These are phyloP conservation scores for Calocybe indica DNA, from an alignment of 768 basidiomycete genomes.

Conservation along the genomic window DNA sequence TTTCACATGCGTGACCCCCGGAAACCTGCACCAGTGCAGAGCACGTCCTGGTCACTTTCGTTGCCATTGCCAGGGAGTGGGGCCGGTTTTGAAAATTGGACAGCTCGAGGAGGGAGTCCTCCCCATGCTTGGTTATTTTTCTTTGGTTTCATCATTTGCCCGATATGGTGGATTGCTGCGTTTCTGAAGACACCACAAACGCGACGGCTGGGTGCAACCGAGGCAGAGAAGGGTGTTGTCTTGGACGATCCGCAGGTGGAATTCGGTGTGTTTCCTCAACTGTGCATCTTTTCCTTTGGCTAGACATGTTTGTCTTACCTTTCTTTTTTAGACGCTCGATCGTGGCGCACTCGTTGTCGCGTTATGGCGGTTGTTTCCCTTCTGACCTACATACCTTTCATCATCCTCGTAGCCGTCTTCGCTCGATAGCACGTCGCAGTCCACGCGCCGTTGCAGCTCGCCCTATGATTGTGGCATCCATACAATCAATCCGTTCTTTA, in stretches of 20 bases:
- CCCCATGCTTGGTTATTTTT: constrained; percentile 78
- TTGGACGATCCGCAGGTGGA: constrained; percentile 80
- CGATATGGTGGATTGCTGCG: constrained; percentile 57
- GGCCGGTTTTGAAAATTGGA: constrained; percentile 29
- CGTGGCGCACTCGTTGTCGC: constrained; percentile 74
- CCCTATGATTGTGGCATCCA: not conserved
- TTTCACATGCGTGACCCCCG: constrained; percentile 83
- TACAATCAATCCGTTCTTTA: no score
- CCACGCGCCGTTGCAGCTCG: not conserved
- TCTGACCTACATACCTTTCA: constrained; percentile 75
- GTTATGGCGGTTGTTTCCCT: constrained; percentile 63
- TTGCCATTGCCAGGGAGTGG: constrained; percentile 25
- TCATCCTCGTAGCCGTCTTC: constrained; percentile 67
- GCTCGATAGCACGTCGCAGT: constrained; percentile 12
- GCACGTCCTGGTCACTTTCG: constrained; percentile 59
- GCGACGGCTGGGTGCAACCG: constrained; percentile 49
- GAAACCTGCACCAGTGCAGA: constrained; percentile 50
- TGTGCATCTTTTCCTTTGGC: not conserved
- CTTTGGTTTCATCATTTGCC: constrained; percentile 61
- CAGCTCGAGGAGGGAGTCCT: constrained; percentile 49
- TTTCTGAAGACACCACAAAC: constrained; percentile 54
- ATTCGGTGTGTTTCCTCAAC: constrained; percentile 43
- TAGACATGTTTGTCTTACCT: not conserved
- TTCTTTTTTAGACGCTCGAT: constrained; percentile 51
- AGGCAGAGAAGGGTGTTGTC: constrained; percentile 61